phyloP scores from a whole-genome alignment of 768 basidiomycete species.

The Filobasidium floriforme region DNA sequence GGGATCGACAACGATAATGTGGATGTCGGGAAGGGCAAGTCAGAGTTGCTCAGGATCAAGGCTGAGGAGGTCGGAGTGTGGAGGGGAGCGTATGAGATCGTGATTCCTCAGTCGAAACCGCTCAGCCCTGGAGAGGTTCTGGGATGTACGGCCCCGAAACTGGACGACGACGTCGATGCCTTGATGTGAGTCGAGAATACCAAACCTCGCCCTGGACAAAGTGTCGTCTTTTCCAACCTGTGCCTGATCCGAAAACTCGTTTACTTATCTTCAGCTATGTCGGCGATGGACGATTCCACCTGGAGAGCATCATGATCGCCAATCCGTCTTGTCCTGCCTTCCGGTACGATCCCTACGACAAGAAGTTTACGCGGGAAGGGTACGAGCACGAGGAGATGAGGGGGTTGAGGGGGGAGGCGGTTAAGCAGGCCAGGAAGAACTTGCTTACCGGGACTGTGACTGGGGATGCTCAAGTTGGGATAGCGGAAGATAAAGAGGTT shows the following conservation, averaged over 20 bases:
- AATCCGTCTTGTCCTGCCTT: slow-evolving; percentile 91
- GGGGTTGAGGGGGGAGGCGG: slow-evolving; percentile 61
- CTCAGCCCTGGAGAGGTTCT: slow-evolving; percentile 93
- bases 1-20: background rate
- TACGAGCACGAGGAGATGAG: slow-evolving; percentile 89
- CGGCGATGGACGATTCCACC: slow-evolving; percentile 94
- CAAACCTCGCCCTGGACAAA: background rate
- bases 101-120: slow-evolving; percentile 55
- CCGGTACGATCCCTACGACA: slow-evolving; percentile 96
- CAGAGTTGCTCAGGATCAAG: slow-evolving; percentile 21
- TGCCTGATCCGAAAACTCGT: background rate
- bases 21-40: slow-evolving; percentile 17
- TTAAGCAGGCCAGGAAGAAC: slow-evolving; percentile 61
- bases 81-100: slow-evolving; percentile 43
- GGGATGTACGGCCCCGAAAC: slow-evolving; percentile 86
- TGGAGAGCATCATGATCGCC: slow-evolving; percentile 99
- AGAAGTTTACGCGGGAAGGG: slow-evolving; percentile 85
- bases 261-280: slow-evolving; percentile 61
- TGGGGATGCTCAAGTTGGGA: too few relatives aligned
- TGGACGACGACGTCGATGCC: slow-evolving; percentile 67
- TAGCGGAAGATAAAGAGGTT: slow-evolving; percentile 13
- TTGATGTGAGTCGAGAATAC: slow-evolving; percentile 58
- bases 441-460: slow-evolving; percentile 39
- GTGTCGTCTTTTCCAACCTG: background rate
- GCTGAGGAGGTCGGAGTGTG: slow-evolving; percentile 42